Conservation (phyloP, 495 filamentous ascomycete species). For the Hypoxylon fragiforme region DNA sequence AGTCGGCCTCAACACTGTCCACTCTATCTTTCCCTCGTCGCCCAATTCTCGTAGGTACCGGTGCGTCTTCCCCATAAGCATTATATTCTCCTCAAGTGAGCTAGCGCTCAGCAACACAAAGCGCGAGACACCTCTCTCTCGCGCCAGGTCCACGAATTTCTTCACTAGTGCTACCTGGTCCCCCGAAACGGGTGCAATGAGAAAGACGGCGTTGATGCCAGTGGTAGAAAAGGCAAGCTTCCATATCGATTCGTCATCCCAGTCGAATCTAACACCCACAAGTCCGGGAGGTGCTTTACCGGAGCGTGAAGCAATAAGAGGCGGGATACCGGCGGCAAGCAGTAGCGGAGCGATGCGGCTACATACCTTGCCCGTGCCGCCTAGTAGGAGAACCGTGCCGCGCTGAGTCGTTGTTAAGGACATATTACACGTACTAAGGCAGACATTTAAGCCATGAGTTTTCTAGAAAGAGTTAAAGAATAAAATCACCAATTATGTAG, state of each 20-base stretch:
- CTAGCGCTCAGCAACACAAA: constrained; percentile 52
- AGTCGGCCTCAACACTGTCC: constrained; percentile 46
- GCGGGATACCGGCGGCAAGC: constrained; percentile 27
- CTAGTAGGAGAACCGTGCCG: constrained; percentile 46
- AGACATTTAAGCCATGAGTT: not conserved
- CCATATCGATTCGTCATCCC: constrained; percentile 49
- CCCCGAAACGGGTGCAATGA: constrained; percentile 40
- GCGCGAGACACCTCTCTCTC: constrained; percentile 40
- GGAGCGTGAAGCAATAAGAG: constrained; percentile 48
- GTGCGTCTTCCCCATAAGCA: constrained; percentile 43
- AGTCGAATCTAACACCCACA: constrained; percentile 50
- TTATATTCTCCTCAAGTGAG: constrained; percentile 41
- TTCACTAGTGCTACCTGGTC: constrained; percentile 37
- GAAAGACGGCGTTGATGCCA: constrained; percentile 42
- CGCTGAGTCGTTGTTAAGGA: constrained; percentile 17
- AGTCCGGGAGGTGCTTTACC: constrained; percentile 17
- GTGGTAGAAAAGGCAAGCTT: constrained; percentile 35
- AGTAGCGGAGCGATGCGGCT: constrained; percentile 47
- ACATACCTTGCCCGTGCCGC: constrained; percentile 54
- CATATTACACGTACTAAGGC: constrained; percentile 9
- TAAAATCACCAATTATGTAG: too few relatives aligned
- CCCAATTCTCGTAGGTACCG: constrained; percentile 46
- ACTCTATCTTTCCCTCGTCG: constrained; percentile 43
- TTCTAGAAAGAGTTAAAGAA: not conserved
- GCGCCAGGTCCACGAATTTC: constrained; percentile 46